Evolutionary conservation across 805 yeast species (phyloP), one percentile per base, ranked within the genome.

Genomic region (Lipomyces lipofer): DNA sequence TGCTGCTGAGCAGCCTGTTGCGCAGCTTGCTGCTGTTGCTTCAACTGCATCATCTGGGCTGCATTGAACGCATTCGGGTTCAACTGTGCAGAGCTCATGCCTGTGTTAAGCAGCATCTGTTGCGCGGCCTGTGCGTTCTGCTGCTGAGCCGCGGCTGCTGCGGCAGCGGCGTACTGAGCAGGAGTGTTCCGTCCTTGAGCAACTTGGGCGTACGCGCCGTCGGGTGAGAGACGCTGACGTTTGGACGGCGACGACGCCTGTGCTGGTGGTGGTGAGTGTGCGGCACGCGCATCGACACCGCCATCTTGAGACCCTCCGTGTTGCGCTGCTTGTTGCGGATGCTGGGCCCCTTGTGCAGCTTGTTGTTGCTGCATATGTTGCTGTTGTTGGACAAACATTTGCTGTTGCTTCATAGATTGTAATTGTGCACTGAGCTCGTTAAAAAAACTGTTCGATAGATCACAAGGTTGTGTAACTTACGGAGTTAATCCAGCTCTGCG

Each of bases 151-250:
- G 45, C 39, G 13, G 58, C 47, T 15, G 24, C 33, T 19, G 47
- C 55, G 30, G 45, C 49, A n/a, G n/a, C n/a, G n/a, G n/a, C n/a
- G n/a, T n/a, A n/a, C n/a, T n/a, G n/a, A n/a, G n/a, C n/a, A n/a
- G n/a, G n/a, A n/a, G n/a, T n/a, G n/a, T n/a, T n/a, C 21, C 57
- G 45, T 22, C 10, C 33, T 5, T 40, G 47, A 22, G 24, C 42
- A 43, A 59, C 62, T 17, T 61, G 67, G 13, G 54, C 51, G 43
- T 58, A 63, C 17, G 62, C 56, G 9, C 67, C 69, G 42, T 68
- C 72, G 2, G 72, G 72, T 17, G 70, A 65, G 17, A 68, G 69
- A 10, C 70, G 67, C 47, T 69, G 75, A 29, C 70, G 67, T 46
- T 69, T 68, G 17, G 71, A 65, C 1, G 69, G 72, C 30, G 71